Base-by-base conservation (phyloP, 371 early-diverging fungal genomes). In the Entomophthora muscae region DNA sequence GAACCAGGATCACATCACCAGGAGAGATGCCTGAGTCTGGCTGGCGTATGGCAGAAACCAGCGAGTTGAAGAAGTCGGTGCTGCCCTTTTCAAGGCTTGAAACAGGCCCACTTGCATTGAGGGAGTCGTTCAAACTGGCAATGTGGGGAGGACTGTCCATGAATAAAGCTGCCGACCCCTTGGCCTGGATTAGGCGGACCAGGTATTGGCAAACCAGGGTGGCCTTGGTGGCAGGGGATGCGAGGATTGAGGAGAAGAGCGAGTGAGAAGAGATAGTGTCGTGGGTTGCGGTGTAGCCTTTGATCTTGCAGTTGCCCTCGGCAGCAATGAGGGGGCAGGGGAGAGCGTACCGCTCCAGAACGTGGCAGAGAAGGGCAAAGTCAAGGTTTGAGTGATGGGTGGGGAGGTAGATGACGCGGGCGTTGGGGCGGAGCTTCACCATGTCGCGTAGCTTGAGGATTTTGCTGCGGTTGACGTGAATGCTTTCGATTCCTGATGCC, bases 381-480 rank as follows among this genome's bases (percentile, higher is more conserved):
- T 62, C 62, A 29, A 62, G 53, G 24, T 21, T 22, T 17, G 42
- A 33, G 22, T 5, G 13, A 26, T 62, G 62, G 30, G 52, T 62
- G 5, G 62, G 62, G 26, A 62, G 52, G 53, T 62, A 62, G 30
- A 62, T 51, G 21, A 62, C 53, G 21, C 53, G 31, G 53, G 23
- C 33, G 23, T 12, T 32, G 26, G 5, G 30, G 10, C 22, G 30
- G 33, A 53, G 53, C 1, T 33, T 28, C 24, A 28, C 2, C 28
- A 26, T 31, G 24, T 42, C 27, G n/a, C 27, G 22, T 26, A 62
- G 53, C 42, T 52, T 62, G 1, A 62, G 53, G 17, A 27, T 26
- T 52, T 42, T 62, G 52, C 24, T 27, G 1, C 24, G 21, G 7
- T 52, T 62, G 51, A 12, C 12, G 27, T 52, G 22, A 51, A 62